phyloP scores from a whole-genome alignment of 1,284 basidiomycete species.

The Rhizopogon hawkerae region DNA sequence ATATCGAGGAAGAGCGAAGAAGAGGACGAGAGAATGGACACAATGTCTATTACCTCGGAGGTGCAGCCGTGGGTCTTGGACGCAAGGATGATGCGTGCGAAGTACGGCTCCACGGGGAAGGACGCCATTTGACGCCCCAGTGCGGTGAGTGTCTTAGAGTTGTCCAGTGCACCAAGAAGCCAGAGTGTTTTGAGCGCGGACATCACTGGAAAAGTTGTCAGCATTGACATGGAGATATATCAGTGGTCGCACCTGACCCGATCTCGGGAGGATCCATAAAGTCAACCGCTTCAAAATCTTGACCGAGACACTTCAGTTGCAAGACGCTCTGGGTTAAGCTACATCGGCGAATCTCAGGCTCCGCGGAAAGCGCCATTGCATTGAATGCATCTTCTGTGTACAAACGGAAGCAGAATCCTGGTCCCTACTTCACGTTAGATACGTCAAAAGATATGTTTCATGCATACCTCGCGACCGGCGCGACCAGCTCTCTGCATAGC shows the following conservation, averaged over 20 bases:
- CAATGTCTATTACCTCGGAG: constrained; percentile 67
- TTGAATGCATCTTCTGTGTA: constrained; percentile 78
- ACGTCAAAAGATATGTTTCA: not conserved
- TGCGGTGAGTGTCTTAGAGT: constrained; percentile 53
- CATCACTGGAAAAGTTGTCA: constrained; percentile 36
- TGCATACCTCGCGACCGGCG: constrained; percentile 76
- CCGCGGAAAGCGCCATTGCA: constrained; percentile 55
- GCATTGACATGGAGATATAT: not conserved
- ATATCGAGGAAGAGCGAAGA: constrained; percentile 68
- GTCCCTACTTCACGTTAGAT: constrained; percentile 38
- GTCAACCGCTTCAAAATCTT: constrained; percentile 70
- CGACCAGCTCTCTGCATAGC: constrained; percentile 84
- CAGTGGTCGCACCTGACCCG: constrained; percentile 49
- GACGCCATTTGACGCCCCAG: constrained; percentile 73
- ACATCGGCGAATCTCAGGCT: constrained; percentile 84
- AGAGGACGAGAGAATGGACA: constrained; percentile 73
- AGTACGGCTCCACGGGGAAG: constrained; percentile 80
- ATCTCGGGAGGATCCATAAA: constrained; percentile 79
- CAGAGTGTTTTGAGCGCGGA: constrained; percentile 71
- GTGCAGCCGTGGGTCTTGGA: constrained; percentile 66
- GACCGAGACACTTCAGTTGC: constrained; percentile 76
- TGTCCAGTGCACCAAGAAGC: constrained; percentile 67
- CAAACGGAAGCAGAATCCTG: constrained; percentile 79
- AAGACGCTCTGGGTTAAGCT: constrained; percentile 77
- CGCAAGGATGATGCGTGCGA: constrained; percentile 69